Evolutionary conservation across 345 rosid genomes (phyloP), one percentile per base, ranked within the genome.

Genomic region (Hibiscus tridactylites): DNA sequence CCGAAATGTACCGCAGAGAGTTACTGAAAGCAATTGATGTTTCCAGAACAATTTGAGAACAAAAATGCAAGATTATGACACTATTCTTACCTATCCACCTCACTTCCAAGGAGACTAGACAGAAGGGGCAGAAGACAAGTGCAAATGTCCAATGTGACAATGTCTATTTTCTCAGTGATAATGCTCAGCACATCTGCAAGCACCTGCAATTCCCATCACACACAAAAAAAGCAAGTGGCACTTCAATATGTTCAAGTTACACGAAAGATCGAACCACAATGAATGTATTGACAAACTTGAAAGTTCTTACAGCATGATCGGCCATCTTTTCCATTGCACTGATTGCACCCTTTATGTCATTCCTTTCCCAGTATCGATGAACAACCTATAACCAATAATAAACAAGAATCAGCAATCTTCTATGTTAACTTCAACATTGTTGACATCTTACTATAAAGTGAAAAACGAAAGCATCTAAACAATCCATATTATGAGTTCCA

Each of bases 321-420:
- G 96, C 94, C 98, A 96, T 96, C 86, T 89, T 92, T 79, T 91
- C 97, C 87, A 91, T 80, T 46, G 90, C 86, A 79, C 82, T 75
- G 74, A 96, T 83, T 16, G 85, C 85, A 73, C 92, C 94, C 75
- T 84, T 96, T 19, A 92, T 74, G 81, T 92, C 97, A 77, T 82
- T 87, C 76, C 96, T 89, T 78, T 86, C 91, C 98, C 99, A 96
- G 75, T 81, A 88, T 83, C 96, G 86, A 80, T 81, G 84, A 77
- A 96, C 88, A 71, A 80, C 94, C 99, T 96, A 79, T 68, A 86
- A 60, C 39, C 58, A 81, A 61, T 50, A 56, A 35, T 58, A 49
- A 9, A 82, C 67, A 79, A 71, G 26, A 64, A 70, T 78, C 58
- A 81, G 70, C 28, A 81, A 76, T 52, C 70, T 74, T 71, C 35